Evolutionary conservation across 1,284 basidiomycete species (phyloP), one percentile per base, ranked within the genome.

Genomic region (Puccinia novopanici): DNA sequence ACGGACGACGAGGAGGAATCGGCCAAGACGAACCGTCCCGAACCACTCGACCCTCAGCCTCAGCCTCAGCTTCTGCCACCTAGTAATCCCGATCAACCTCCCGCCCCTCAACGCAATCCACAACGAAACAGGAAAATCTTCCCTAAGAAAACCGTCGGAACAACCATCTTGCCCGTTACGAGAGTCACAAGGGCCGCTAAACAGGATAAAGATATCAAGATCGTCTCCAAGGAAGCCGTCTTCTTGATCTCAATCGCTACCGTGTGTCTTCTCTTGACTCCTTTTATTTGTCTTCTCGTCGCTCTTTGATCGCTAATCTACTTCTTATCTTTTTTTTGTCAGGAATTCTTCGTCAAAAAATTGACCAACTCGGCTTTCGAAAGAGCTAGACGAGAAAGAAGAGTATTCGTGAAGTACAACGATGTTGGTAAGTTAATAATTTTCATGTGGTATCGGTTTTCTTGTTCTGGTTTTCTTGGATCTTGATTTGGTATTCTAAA

Each of bases 11-110:
- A 86, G 34, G 83, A 85, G 75, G 91, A 92, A 82, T 92, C 93
- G 93, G 19, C 88, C 91, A 24, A 90, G 90, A 42, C 93, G 93
- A 13, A 45, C 27, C n/a, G 52, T n/a, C n/a, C n/a, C n/a, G n/a
- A n/a, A n/a, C n/a, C n/a, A 30, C 19, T 48, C 15, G 82, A 81
- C 42, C 81, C 82, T 37, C 83, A 71, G 81, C n/a, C 22, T 55
- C 42, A 50, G n/a, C n/a, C n/a, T n/a, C n/a, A n/a, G n/a, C n/a
- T n/a, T n/a, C n/a, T n/a, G 9, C 45, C 24, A 70, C 12, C 68
- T 52, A 17, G 17, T 27, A 52, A n/a, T n/a, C n/a, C 48, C 40
- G 22, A 30, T 34, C 27, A 52, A 22, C 42, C 68, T n/a, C n/a
- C n/a, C n/a, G n/a, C n/a, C 13, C 27, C 45, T 19, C 68, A 50